These are phyloP conservation scores for Diaporthe sp. DNA, from an alignment of 2,329 filamentous ascomycete species.

Conservation along the genomic window DNA sequence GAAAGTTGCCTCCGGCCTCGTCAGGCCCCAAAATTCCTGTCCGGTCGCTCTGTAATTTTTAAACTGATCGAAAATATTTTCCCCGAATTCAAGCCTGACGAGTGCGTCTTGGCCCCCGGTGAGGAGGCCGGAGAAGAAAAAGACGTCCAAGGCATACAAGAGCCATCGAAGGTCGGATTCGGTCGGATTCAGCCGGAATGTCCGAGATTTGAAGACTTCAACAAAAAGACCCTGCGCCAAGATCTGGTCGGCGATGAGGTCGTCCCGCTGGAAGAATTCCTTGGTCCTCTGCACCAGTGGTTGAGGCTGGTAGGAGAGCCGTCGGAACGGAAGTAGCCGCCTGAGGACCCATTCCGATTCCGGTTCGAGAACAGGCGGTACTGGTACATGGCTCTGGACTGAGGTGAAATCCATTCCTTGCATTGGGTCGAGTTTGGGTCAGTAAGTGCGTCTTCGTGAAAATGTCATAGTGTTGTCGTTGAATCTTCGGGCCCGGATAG, in stretches of 20 bases:
- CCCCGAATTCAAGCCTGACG: background rate
- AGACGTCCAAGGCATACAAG: background rate
- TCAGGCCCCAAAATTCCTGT: background rate
- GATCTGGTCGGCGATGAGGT: background rate
- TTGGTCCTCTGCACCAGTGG: background rate
- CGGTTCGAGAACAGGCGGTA: background rate
- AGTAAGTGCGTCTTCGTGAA: background rate
- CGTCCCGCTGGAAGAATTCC: background rate
- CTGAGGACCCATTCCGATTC: too few relatives aligned
- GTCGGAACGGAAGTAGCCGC: background rate
- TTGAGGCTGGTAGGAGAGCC: background rate
- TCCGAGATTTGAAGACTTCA: accelerated
- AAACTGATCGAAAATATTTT: background rate
- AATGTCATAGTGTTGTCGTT: background rate
- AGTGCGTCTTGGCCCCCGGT: background rate
- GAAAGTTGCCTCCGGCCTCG: too few relatives aligned
- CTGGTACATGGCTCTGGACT: background rate
- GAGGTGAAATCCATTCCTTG: background rate
- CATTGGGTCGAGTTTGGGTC: too few relatives aligned
- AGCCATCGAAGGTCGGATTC: background rate
- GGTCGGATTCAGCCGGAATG: background rate
- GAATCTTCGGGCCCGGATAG: background rate
- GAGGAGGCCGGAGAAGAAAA: background rate
- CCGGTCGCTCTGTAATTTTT: accelerated
- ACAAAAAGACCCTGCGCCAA: background rate